Evolutionary conservation across 768 basidiomycete genomes (phyloP), one percentile per base, ranked within the genome.

Genomic region (Boletales sp.): DNA sequence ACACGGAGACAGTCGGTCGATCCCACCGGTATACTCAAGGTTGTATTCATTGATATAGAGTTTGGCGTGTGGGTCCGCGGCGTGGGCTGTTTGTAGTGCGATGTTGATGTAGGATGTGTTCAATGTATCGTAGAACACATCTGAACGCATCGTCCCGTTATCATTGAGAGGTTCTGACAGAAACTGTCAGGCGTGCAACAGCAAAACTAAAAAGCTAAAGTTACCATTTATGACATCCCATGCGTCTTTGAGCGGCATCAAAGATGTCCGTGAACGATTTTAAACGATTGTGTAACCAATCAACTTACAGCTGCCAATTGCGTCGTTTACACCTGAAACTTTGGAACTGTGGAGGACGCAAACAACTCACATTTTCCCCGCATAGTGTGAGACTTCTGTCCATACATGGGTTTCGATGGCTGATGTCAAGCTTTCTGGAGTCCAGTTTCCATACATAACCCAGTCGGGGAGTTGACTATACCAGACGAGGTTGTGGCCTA

Each of bases 61-160:
- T 50, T 64, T 70, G n/a, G 63, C 60, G 19, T 51, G 18, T 8
- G 67, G 64, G 46, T 71, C 69, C 4, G 65, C 66, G 15, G 50
- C 59, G 39, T 54, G 60, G 18, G 69, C 70, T 2, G 57, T 50
- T 18, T 66, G 57, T 41, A 84, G 72, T n/a, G 82, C 82, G 37
- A 74, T 70, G 10, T 68, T 59, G 48, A 84, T 74, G 64, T 73
- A 83, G n/a, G 63, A 58, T 6, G 72, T 67, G n/a, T 75, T 74
- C 21, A 76, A 70, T 3, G 74, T 75, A 54, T 72, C 72, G 67
- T 71, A 81, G 69, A 82, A 84, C 14, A 84, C 72, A 46, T 74
- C 67, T 17, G 66, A 48, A 38, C 81, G 75, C 65, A 70, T 80
- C 9, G 78, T 80, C 17, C 83, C 82, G 55, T 83, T 73, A 31